Percentiles rank a stretch among this genome's conserved stretches.
These are phyloP conservation scores for Pleodorina starrii DNA, from an alignment of 139 green algal species.

Conservation along the genomic window DNA sequence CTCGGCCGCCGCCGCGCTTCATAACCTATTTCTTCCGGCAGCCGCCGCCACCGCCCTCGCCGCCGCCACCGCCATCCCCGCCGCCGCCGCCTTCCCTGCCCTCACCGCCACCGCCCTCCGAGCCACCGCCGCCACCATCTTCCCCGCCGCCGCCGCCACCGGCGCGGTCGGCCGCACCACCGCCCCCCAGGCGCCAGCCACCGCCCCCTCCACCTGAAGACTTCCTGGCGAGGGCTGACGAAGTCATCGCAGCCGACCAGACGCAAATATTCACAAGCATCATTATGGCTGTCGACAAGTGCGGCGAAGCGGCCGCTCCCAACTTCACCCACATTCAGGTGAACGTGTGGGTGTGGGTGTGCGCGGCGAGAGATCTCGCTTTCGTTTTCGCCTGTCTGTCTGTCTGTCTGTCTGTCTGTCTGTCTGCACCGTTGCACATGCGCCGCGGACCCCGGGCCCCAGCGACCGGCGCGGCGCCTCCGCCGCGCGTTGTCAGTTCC, in stretches of 20 bases:
- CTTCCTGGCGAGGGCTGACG: background rate
- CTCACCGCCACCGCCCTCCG: background rate
- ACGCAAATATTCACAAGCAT: background rate
- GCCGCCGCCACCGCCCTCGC: background rate
- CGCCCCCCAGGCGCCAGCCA: background rate
- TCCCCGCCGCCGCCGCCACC: background rate
- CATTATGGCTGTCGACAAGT: constrained; percentile 1
- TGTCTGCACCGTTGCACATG: too few relatives aligned
- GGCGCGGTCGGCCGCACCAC: background rate
- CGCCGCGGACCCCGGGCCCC: too few relatives aligned
- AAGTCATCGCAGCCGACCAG: background rate
- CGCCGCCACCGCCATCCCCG: background rate
- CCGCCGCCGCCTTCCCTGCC: background rate
- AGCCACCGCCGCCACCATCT: background rate
- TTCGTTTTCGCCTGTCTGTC: too few relatives aligned
- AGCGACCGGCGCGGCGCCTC: too few relatives aligned
- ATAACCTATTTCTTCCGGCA: too few relatives aligned
- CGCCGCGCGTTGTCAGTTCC: too few relatives aligned
- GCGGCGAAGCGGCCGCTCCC: background rate
- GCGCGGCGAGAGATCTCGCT: too few relatives aligned
- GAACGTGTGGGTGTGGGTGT: too few relatives aligned
- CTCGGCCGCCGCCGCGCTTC: too few relatives aligned
- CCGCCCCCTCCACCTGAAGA: background rate
- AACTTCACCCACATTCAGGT: background rate
- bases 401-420: too few relatives aligned